phyloP scores from a whole-genome alignment of 768 basidiomycete genomes.

The Lenzites betulinus region DNA sequence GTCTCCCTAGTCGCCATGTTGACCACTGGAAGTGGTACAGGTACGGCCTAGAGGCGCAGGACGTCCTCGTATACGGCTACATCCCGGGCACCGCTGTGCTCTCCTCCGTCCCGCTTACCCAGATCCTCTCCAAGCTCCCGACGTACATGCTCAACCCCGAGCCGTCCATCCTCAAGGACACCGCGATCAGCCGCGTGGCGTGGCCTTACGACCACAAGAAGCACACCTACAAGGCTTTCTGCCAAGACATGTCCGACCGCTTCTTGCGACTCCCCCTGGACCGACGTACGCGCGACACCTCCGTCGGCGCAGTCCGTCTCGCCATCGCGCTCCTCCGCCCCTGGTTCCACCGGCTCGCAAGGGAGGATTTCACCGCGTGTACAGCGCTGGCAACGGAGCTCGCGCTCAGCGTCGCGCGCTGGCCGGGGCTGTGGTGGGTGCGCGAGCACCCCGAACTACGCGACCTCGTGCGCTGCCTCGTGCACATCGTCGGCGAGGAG shows the following conservation, averaged over 20 bases:
- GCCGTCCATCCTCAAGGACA: conserved; percentile 34
- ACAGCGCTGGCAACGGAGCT: conserved; percentile 40
- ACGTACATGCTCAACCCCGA: conserved; percentile 61
- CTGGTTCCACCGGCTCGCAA: conserved; percentile 61
- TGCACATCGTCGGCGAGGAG: conserved; percentile 65
- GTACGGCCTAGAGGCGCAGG: conserved; percentile 74
- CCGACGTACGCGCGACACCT: conserved; percentile 62
- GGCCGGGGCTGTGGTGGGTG: conserved; percentile 72
- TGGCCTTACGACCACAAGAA: conserved; percentile 65
- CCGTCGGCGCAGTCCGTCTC: conserved; percentile 65
- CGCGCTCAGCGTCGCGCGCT: conserved; percentile 41
- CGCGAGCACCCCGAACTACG: conserved; percentile 64
- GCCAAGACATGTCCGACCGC: conserved; percentile 63
- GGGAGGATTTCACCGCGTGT: conserved; percentile 41
- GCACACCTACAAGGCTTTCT: conserved; percentile 67
- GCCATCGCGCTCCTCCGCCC: conserved; percentile 67
- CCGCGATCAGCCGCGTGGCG: conserved; percentile 39
- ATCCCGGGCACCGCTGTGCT: conserved; percentile 68
- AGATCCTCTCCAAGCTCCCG: conserved; percentile 66
- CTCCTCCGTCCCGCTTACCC: conserved; percentile 67
- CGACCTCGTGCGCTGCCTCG: conserved; percentile 58
- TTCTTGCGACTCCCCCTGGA: conserved; percentile 60
- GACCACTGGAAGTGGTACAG: conserved; percentile 79
- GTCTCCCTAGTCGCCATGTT: conserved; percentile 49
- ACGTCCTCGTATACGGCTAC: conserved; percentile 69